phyloP scores from a whole-genome alignment of 2,329 filamentous ascomycete species.

The Salinomyces thailandicus region DNA sequence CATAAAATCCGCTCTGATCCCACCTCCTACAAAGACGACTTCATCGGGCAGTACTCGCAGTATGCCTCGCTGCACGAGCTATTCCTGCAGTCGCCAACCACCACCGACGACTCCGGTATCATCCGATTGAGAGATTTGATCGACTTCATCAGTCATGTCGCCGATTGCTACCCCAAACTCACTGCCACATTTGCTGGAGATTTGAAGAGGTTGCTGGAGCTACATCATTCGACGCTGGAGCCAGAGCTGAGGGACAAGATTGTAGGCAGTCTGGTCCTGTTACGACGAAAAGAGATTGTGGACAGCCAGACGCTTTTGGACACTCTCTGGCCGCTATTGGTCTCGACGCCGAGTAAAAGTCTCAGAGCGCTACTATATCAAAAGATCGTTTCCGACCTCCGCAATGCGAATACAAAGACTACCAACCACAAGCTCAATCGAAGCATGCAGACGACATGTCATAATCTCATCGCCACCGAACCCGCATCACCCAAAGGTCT shows the following conservation, averaged over 20 bases:
- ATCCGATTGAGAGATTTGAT: slow-evolving; percentile 83
- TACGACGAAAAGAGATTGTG: slow-evolving; percentile 85
- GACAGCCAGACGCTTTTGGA: slow-evolving; percentile 76
- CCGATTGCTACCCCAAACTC: slow-evolving; percentile 81
- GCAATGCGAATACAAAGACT: slow-evolving; percentile 73
- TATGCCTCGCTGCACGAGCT: slow-evolving; percentile 88
- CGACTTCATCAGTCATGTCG: slow-evolving; percentile 85
- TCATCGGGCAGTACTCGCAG: slow-evolving; percentile 76
- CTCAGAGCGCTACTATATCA: slow-evolving; percentile 73
- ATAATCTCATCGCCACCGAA: slow-evolving; percentile 82
- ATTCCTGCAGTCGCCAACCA: slow-evolving; percentile 73
- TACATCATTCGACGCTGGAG: slow-evolving; percentile 75
- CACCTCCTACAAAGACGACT: slow-evolving; percentile 82
- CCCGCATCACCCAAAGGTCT: slow-evolving; percentile 74
- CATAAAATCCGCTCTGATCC: slow-evolving; percentile 87
- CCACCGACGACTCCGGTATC: slow-evolving; percentile 65
- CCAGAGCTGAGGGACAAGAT: slow-evolving; percentile 86
- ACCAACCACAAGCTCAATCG: slow-evolving; percentile 90
- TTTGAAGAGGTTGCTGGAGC: slow-evolving; percentile 66
- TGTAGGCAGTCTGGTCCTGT: slow-evolving; percentile 75
- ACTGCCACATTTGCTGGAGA: slow-evolving; percentile 69
- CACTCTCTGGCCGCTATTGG: slow-evolving; percentile 86
- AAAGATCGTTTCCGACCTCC: slow-evolving; percentile 85
- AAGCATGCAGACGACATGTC: slow-evolving; percentile 84
- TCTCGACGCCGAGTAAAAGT: slow-evolving; percentile 84